Evolutionary conservation across 768 basidiomycete species (phyloP), one percentile per base, ranked within the genome.

Genomic region (Xerocomellus intermedius): DNA sequence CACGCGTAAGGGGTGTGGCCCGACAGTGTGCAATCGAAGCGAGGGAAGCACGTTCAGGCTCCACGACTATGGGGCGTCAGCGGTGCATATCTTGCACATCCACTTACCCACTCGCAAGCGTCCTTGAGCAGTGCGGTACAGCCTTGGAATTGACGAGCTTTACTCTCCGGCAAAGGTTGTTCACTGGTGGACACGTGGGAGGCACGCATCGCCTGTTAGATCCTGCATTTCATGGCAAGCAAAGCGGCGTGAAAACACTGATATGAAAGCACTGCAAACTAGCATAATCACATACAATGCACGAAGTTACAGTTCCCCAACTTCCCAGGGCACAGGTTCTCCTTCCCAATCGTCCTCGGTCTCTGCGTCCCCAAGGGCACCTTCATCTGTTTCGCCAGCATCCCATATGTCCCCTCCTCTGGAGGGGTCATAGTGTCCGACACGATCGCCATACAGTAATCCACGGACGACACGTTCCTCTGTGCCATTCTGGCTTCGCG

Each of bases 301-400:
- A 22, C 49, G 38, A 56, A 50, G 54, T 72, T 79, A 91, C 70
- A 92, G 63, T 63, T 90, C 90, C 49, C 83, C 90, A 9, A 82
- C 77, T 70, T 87, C 87, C 90, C 90, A 92, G 56, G 89, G 86
- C 35, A 91, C 79, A 36, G 86, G 85, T 69, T 91, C 89, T 35
- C 86, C 83, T 70, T 91, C 90, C 90, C 90, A 92, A 58, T 74
- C 74, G 44, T 73, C 74, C 59, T 86, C 85, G 41, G 81, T 80
- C 63, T 82, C 83, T 30, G 70, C 76, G 46, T 78, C 81, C 39
- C 59, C 66, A 21, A 61, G 63, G 22, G 68, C 67, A 33, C 70
- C 73, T 35, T 74, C 74, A 60, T 78, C 75, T 47, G 75, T 74
- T 68, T 91, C 89, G 22, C 89, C 89, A 39, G 82, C 82, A 61